Base-by-base conservation (phyloP, 306 rosid species). In the Elaeagnus macrophylla region DNA sequence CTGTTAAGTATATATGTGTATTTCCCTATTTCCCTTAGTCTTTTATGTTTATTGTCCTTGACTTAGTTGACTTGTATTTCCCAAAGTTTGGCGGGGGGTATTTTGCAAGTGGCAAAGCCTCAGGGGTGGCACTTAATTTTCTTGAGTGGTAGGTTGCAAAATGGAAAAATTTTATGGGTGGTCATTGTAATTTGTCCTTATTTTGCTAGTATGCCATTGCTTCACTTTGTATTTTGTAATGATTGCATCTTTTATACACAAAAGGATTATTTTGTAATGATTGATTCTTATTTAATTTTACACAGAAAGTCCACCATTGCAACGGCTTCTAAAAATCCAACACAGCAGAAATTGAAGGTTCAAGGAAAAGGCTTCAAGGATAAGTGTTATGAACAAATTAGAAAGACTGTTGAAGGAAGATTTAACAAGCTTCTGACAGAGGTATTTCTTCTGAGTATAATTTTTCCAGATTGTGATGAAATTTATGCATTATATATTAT, bases 321-420 rank as follows among this genome's bases (percentile, higher is more conserved):
- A 55, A 54, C 25, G 48, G 79, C 81, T 63, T 79, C 89, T 15
- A 86, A 76, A 75, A 81, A 78, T 61, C 52, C 82, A 53, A 56
- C 76, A 5, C 96, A 78, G 59, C 96, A 91, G 69, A 91, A 76
- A 55, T 17, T 83, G 75, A 86, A 91, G 78, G 77, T 68, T 72
- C 90, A 76, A 54, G 93, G 96, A 54, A 91, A 91, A 86, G 89
- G 90, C 71, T 91, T 74, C 35, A 91, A 78, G 75, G 97, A 91
- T 71, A 86, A 82, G 72, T 91, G 96, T 77, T 91, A 91, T 66
- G 96, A 91, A 59, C 94, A 84, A 67, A 84, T 91, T 72, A 57
- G 93, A 78, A 91, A 83, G 82, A 80, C 96, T 57, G 97, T 91
- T 51, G 97, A 91, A 74, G 75, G 56, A 48, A 71, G 97, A 56